phyloP scores from a whole-genome alignment of 2,329 filamentous ascomycete species.

The Anisogramma anomala region DNA sequence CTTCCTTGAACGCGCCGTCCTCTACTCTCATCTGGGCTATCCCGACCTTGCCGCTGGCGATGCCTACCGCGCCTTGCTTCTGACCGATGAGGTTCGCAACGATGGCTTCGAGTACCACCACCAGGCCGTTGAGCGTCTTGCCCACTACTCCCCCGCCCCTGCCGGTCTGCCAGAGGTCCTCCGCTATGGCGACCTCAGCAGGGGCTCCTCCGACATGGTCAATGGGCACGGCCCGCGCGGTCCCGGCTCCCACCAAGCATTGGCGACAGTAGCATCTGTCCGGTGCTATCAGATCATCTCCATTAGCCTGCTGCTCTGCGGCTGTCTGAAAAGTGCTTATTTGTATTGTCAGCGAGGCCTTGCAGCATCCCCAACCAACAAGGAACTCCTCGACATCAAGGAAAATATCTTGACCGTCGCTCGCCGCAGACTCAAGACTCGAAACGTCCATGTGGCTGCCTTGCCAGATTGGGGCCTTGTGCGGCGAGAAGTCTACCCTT shows the following conservation, averaged over 20 bases:
- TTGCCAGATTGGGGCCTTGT: constrained; percentile 61
- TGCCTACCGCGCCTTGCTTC: constrained; percentile 78
- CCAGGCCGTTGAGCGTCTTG: constrained; percentile 43
- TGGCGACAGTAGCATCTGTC: constrained; percentile 40
- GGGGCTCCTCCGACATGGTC: constrained; percentile 23
- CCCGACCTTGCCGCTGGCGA: constrained; percentile 83
- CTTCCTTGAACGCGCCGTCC: constrained; percentile 56
- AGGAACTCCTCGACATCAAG: constrained; percentile 42
- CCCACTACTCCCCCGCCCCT: constrained; percentile 25
- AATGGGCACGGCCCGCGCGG: constrained; percentile 24
- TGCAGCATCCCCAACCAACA: constrained; percentile 40
- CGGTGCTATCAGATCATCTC: constrained; percentile 49
- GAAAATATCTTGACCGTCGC: constrained; percentile 43
- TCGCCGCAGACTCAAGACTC: constrained; percentile 34
- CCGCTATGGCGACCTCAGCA: constrained; percentile 29
- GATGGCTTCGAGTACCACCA: constrained; percentile 78
- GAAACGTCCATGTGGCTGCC: constrained; percentile 37
- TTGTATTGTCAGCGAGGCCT: constrained; percentile 55
- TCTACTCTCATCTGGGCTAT: constrained; percentile 67
- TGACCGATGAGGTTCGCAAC: constrained; percentile 69
- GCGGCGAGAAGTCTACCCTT: constrained; percentile 58
- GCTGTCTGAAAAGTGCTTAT: constrained; percentile 56
- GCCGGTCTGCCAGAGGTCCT: constrained; percentile 32
- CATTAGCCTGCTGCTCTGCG: constrained; percentile 48
- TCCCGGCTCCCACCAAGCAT: constrained; percentile 25